Evolutionary conservation across 176 grass and related monocot species (phyloP).

Genomic region (Chloris gayana): DNA sequence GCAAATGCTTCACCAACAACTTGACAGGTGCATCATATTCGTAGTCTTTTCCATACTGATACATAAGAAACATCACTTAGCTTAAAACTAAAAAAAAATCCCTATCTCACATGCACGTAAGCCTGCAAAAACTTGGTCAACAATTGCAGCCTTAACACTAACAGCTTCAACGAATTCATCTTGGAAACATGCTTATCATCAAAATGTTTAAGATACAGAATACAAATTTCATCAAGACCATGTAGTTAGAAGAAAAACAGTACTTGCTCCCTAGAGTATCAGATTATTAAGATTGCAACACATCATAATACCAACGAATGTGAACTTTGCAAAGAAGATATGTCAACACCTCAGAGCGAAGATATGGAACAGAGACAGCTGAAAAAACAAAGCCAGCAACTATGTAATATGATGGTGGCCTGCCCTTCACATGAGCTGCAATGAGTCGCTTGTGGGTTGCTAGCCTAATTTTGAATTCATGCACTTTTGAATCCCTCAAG

Average conservation of each 20-base stretch:
- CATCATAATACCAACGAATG: slow-evolving; percentile 27
- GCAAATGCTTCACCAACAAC: slow-evolving; percentile 95
- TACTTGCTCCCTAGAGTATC: background rate
- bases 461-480: slow-evolving; percentile 85
- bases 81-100: background rate
- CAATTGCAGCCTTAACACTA: background rate
- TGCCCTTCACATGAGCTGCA: slow-evolving; percentile 88
- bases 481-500: slow-evolving; percentile 70
- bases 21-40: slow-evolving; percentile 98
- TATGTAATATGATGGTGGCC: slow-evolving; percentile 96
- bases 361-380: slow-evolving; percentile 91
- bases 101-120: background rate
- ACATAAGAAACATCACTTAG: slow-evolving; percentile 30
- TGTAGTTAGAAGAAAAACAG: background rate
- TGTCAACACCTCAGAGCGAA: slow-evolving; percentile 81
- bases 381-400: slow-evolving; percentile 98
- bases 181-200: background rate
- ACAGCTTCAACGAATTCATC: background rate
- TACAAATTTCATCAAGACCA: background rate
- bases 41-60: slow-evolving; percentile 95
- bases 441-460: slow-evolving; percentile 81
- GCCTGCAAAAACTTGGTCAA: background rate
- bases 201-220: background rate
- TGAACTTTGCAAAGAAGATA: slow-evolving; percentile 12
- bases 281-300: slow-evolving; percentile 1